Conservation (phyloP, 495 filamentous ascomycete species). For the Barbatosphaeria neglecta region DNA sequence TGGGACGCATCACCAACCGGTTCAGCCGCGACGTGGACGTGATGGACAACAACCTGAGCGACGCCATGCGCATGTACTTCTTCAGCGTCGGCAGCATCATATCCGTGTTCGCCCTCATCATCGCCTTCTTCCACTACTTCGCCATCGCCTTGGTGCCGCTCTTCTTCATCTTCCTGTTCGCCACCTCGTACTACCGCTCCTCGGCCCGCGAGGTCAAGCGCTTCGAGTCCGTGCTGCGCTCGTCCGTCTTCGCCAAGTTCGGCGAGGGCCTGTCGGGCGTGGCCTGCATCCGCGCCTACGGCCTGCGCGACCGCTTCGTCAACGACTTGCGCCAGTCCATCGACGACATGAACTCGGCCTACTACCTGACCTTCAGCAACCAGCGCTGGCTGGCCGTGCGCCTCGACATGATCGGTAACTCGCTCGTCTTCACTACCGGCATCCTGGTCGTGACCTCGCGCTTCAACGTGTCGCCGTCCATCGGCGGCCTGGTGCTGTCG, state of each 20-base stretch:
- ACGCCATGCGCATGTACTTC: constrained; percentile 89
- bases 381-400: constrained; percentile 84
- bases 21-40: constrained; percentile 92
- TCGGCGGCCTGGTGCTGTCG: constrained; percentile 75
- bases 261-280: constrained; percentile 76
- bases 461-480: constrained; percentile 77
- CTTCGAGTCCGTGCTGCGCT: constrained; percentile 80
- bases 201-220: constrained; percentile 91
- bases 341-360: constrained; percentile 86
- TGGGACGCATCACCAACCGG: constrained; percentile 93
- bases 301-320: constrained; percentile 62
- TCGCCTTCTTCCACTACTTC: constrained; percentile 90
- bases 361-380: constrained; percentile 87
- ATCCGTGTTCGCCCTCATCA: constrained; percentile 77
- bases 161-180: constrained; percentile 66
- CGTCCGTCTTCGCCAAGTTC: constrained; percentile 81
- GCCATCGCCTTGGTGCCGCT: constrained; percentile 80
- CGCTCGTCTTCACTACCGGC: constrained; percentile 73
- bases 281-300: constrained; percentile 80
- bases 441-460: constrained; percentile 89
- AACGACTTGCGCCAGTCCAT: constrained; percentile 55
- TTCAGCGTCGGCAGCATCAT: constrained; percentile 68
- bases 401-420: constrained; percentile 70
- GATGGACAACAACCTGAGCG: constrained; percentile 88
- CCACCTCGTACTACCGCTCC: constrained; percentile 77